Conservation (phyloP, 2,329 filamentous ascomycete genomes). For the Monosporascus ibericus region DNA sequence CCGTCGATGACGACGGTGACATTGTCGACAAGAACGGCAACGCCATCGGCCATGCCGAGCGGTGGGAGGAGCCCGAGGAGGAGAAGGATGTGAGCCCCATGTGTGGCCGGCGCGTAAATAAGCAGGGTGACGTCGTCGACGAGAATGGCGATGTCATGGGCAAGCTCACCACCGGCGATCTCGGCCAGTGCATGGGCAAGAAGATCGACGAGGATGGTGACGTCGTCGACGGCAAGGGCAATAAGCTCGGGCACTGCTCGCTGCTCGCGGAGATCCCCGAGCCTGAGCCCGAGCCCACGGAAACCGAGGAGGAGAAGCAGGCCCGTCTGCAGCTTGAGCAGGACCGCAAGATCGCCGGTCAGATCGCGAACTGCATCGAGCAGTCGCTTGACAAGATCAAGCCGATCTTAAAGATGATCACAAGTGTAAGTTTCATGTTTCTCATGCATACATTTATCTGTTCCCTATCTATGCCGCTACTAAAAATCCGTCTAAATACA, state of each 20-base stretch:
- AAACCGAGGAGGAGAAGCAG: constrained; percentile 53
- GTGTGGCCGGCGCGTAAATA: constrained; percentile 49
- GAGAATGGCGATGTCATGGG: constrained; percentile 56
- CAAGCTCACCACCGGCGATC: constrained; percentile 62
- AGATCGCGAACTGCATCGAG: constrained; percentile 67
- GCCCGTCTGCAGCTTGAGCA: constrained; percentile 52
- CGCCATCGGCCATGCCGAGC: constrained; percentile 49
- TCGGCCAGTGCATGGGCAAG: constrained; percentile 59
- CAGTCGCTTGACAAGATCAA: constrained; percentile 78
- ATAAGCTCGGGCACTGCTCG: constrained; percentile 61
- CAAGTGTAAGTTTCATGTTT: constrained; percentile 48
- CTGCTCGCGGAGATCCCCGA: constrained; percentile 53
- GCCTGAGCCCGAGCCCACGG: constrained; percentile 32
- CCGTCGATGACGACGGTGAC: constrained; percentile 77
- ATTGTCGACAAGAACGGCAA: constrained; percentile 71
- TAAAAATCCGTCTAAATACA: constrained; percentile 31
- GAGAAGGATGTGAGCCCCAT: constrained; percentile 47
- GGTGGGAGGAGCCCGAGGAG: constrained; percentile 51
- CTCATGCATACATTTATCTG: no score
- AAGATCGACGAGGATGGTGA: constrained; percentile 67
- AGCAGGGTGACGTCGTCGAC: constrained; percentile 53
- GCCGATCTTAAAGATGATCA: constrained; percentile 82
- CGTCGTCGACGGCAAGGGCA: constrained; percentile 63
- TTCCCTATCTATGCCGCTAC: constrained; percentile 1
- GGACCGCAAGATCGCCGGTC: constrained; percentile 70